A percentile compares a stretch with the other conserved stretches of the same genome.
Conservation (phyloP, 2,329 filamentous ascomycete species). For the Trichoderma guizhouense region DNA sequence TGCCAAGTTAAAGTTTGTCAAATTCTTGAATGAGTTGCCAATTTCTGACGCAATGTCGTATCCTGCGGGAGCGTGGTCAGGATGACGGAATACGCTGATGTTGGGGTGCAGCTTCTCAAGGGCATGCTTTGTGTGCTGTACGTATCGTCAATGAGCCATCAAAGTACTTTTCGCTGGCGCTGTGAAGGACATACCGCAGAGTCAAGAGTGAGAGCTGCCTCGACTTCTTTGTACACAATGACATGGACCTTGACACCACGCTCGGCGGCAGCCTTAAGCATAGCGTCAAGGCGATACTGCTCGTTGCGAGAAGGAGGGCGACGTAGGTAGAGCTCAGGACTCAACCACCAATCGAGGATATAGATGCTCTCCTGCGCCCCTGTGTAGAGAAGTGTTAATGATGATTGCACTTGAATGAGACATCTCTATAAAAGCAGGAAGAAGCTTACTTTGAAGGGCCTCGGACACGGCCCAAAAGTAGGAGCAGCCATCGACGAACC, state of each 20-base stretch:
- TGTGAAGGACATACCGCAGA: slow-evolving; percentile 40
- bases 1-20: slow-evolving; percentile 53
- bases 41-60: slow-evolving; percentile 67
- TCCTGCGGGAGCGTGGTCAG: slow-evolving; percentile 77
- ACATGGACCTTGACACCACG: slow-evolving; percentile 80
- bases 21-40: slow-evolving; percentile 53
- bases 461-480: slow-evolving; percentile 84
- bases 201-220: slow-evolving; percentile 67
- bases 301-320: slow-evolving; percentile 79
- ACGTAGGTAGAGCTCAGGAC: slow-evolving; percentile 81
- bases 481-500: slow-evolving; percentile 80
- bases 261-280: slow-evolving; percentile 78
- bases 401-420: neutral
- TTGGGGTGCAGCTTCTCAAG: slow-evolving; percentile 77
- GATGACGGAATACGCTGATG: slow-evolving; percentile 85
- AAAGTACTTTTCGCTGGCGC: slow-evolving; percentile 22
- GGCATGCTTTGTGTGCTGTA: slow-evolving; percentile 71
- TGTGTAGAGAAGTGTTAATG: slow-evolving; percentile 26
- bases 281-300: slow-evolving; percentile 76
- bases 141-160: neutral
- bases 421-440: neutral
- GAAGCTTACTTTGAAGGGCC: slow-evolving; percentile 62
- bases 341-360: slow-evolving; percentile 90
- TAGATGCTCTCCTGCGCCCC: slow-evolving; percentile 73
- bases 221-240: slow-evolving; percentile 90